A percentile compares a stretch with the other conserved stretches of the same genome.
Evolutionary conservation across 2,329 filamentous ascomycete species (phyloP).

Genomic region (Pestalotiopsis fici): DNA sequence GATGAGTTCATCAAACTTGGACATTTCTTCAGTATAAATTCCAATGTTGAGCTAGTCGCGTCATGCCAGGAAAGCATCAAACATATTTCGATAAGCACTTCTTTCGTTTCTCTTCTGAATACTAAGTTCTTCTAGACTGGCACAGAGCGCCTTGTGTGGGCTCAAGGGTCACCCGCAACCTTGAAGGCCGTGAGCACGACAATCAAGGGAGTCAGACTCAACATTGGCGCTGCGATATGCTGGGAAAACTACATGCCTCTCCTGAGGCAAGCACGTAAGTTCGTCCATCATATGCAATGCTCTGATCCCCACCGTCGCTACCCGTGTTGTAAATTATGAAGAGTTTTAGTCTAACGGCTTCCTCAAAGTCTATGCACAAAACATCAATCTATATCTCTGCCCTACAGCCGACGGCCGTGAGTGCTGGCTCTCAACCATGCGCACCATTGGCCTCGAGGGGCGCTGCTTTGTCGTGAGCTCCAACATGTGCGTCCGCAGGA

Average conservation of each 20-base stretch:
- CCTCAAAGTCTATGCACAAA: slow-evolving; percentile 75
- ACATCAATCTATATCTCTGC: slow-evolving; percentile 88
- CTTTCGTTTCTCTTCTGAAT: neutral
- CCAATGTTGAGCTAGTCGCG: neutral
- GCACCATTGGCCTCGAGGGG: slow-evolving; percentile 79
- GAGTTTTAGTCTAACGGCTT: slow-evolving; percentile 61
- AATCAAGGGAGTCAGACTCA: slow-evolving; percentile 78
- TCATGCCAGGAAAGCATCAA: neutral
- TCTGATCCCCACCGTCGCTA: neutral
- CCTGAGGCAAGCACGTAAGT: neutral
- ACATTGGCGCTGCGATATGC: slow-evolving; percentile 85
- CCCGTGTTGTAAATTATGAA: neutral
- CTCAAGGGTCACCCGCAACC: slow-evolving; percentile 78
- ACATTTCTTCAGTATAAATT: neutral
- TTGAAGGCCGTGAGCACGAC: slow-evolving; percentile 77
- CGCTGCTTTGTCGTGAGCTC: slow-evolving; percentile 83
- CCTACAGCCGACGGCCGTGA: slow-evolving; percentile 86
- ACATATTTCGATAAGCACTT: neutral
- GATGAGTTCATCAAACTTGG: too few species aligned
- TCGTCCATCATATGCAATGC: neutral
- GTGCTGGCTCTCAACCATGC: slow-evolving; percentile 81
- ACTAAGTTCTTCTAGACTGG: slow-evolving; percentile 59
- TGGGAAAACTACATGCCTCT: slow-evolving; percentile 82
- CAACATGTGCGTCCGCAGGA: slow-evolving; percentile 74
- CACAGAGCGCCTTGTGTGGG: slow-evolving; percentile 83